These are phyloP conservation scores for Favolaschia claudopus DNA, from an alignment of 768 basidiomycete genomes.

Conservation along the genomic window DNA sequence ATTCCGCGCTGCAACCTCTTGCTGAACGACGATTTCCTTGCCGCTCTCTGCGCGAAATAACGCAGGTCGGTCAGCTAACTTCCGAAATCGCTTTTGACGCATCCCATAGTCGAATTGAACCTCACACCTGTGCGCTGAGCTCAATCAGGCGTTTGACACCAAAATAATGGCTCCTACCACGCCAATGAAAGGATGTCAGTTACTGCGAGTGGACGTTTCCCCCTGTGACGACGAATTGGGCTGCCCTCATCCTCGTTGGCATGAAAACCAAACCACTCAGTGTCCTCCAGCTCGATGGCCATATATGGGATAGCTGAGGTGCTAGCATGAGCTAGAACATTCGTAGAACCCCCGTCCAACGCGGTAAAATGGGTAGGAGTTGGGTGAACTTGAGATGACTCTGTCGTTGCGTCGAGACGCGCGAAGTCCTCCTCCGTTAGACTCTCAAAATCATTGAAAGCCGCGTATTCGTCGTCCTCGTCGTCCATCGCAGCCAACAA, in stretches of 20 bases:
- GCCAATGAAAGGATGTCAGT: slow-evolving; percentile 67
- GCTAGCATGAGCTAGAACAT: background rate
- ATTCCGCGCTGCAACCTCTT: slow-evolving; percentile 59
- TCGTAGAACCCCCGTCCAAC: too few species aligned
- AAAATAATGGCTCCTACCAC: slow-evolving; percentile 56
- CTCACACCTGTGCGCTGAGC: slow-evolving; percentile 69
- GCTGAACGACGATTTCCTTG: slow-evolving; percentile 63
- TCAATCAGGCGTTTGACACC: background rate
- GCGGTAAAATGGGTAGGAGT: slow-evolving; percentile 1
- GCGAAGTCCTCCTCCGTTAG: slow-evolving; percentile 67
- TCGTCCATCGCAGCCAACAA: slow-evolving; percentile 28
- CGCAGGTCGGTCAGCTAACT: slow-evolving; percentile 57
- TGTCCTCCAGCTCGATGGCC: slow-evolving; percentile 41
- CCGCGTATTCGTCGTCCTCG: slow-evolving; percentile 53
- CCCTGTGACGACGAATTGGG: slow-evolving; percentile 54
- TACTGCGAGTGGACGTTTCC: slow-evolving; percentile 63
- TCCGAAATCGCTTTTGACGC: slow-evolving; percentile 60
- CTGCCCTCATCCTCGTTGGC: background rate
- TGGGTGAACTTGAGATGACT: slow-evolving; percentile 30
- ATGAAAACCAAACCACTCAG: background rate
- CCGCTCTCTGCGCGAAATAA: slow-evolving; percentile 65
- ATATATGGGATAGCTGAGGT: slow-evolving; percentile 40
- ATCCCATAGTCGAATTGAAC: slow-evolving; percentile 81
- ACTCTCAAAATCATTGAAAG: slow-evolving; percentile 58
- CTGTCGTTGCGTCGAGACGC: slow-evolving; percentile 56